Evolutionary conservation across 163 green algal species (phyloP).

Genomic region (Chlorella variabilis): DNA sequence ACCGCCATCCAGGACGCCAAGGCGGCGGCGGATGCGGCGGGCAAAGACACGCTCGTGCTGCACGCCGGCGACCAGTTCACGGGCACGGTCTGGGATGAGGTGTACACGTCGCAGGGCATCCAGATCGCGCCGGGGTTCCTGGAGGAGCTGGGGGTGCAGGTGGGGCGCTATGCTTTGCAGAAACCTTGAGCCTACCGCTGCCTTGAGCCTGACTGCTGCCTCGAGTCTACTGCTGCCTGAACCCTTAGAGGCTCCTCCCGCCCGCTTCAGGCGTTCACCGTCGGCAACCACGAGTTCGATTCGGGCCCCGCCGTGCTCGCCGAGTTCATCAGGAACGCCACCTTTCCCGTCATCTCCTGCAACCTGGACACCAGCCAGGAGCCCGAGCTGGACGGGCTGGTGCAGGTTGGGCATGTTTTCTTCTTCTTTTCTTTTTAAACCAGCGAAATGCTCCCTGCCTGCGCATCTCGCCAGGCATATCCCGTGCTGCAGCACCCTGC

Average conservation of each 20-base stretch:
- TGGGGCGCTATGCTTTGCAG: too few species aligned
- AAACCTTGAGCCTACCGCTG: too few species aligned
- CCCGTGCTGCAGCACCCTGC: too few species aligned
- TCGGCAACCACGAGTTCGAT: constrained; percentile 6
- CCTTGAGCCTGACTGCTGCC: too few species aligned
- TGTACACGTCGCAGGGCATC: background rate
- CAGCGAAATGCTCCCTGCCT: too few species aligned
- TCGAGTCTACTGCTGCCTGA: too few species aligned
- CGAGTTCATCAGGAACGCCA: background rate
- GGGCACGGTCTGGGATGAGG: background rate
- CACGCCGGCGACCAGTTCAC: background rate
- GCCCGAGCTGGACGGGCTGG: background rate
- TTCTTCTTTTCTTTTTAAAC: too few species aligned
- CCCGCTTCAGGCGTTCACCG: too few species aligned
- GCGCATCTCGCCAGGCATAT: too few species aligned
- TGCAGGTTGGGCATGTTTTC: background rate
- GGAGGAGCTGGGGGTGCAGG: background rate
- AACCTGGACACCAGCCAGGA: constrained; percentile 1
- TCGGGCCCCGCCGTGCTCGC: background rate
- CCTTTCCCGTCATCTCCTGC: constrained; percentile 11
- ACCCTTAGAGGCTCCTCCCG: too few species aligned
- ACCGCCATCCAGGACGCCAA: background rate
- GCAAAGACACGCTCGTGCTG: background rate
- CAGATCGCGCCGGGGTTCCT: background rate
- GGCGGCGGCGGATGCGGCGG: background rate